Evolutionary conservation across 2,329 filamentous ascomycete species (phyloP).

Genomic region (Aspergillus sclerotialis): DNA sequence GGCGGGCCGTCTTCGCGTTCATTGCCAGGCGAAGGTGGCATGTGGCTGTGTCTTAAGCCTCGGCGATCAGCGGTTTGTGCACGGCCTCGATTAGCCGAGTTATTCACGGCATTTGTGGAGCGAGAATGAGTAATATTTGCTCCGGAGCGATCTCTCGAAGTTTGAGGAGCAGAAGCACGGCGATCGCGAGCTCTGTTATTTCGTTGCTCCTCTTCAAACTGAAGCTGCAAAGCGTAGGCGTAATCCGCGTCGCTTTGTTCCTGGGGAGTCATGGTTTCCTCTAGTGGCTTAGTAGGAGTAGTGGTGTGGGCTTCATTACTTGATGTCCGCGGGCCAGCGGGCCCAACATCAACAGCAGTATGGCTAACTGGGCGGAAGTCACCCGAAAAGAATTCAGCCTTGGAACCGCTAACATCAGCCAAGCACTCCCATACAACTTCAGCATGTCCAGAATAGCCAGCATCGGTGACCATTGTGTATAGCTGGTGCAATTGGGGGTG

Average conservation of each 20-base stretch:
- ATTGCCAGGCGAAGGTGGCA: slow-evolving; percentile 24
- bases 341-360: slow-evolving; percentile 21
- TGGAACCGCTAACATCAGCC: slow-evolving; percentile 77
- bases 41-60: slow-evolving; percentile 10
- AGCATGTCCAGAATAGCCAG: slow-evolving; percentile 77
- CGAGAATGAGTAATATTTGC: slow-evolving; percentile 6
- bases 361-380: slow-evolving; percentile 83
- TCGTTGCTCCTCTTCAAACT: slow-evolving; percentile 85
- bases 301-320: slow-evolving; percentile 13
- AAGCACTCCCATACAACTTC: slow-evolving; percentile 96
- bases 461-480: slow-evolving; percentile 83
- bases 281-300: slow-evolving; percentile 8
- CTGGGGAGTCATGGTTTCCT: slow-evolving; percentile 37
- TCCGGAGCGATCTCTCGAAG: slow-evolving; percentile 10
- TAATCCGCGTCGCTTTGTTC: slow-evolving; percentile 66
- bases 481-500: slow-evolving; percentile 71
- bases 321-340: slow-evolving; percentile 19
- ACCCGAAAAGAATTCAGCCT: slow-evolving; percentile 77
- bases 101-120: slow-evolving; percentile 16
- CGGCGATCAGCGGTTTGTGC: slow-evolving; percentile 15
- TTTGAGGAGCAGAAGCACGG: slow-evolving; percentile 14
- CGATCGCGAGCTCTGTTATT: slow-evolving; percentile 34
- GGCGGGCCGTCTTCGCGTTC: slow-evolving; percentile 50
- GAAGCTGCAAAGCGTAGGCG: slow-evolving; percentile 81
- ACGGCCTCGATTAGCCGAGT: slow-evolving; percentile 9